Conservation (phyloP, 2,329 filamentous ascomycete species). For the Dactylellina sp. region DNA sequence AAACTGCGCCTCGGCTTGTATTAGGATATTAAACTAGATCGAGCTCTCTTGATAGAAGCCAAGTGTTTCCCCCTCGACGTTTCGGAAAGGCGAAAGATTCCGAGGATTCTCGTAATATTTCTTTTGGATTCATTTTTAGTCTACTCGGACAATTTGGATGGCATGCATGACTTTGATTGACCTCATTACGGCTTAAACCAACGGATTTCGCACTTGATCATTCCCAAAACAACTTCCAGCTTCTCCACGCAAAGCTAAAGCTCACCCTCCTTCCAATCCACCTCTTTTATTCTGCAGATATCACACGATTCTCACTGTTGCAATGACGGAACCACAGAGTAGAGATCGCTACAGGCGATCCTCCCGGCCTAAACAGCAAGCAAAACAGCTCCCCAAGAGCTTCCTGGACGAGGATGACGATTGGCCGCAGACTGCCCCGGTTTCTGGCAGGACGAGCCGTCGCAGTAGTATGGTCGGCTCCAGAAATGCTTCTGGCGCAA, state of each 20-base stretch:
- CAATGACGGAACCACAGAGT: conserved; percentile 20
- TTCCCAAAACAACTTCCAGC: background rate
- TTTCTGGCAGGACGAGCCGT: conserved; percentile 26
- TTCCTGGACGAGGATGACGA: conserved; percentile 55
- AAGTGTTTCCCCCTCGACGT: conserved; percentile 5
- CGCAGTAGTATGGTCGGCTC: conserved; percentile 16
- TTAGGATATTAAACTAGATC: too few species aligned
- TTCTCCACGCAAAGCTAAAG: background rate
- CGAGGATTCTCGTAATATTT: conserved; percentile 17
- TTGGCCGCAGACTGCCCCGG: conserved; percentile 15
- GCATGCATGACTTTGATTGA: background rate
- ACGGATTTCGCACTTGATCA: background rate
- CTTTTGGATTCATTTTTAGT: background rate
- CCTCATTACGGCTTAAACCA: background rate
- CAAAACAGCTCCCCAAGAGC: conserved; percentile 49
- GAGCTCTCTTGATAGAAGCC: background rate
- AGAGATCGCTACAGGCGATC: conserved; percentile 45
- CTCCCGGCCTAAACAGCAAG: conserved; percentile 38
- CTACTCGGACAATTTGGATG: background rate
- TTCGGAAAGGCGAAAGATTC: conserved; percentile 12
- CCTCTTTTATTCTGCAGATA: background rate
- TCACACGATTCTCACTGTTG: background rate
- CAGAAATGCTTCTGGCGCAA: conserved; percentile 27
- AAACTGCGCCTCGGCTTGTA: background rate
- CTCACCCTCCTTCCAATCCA: background rate